Percentiles rank a stretch among this genome's conserved stretches.
These are phyloP conservation scores for Pichia nanzhaoensis DNA, from an alignment of 805 yeast genomes.

Conservation along the genomic window DNA sequence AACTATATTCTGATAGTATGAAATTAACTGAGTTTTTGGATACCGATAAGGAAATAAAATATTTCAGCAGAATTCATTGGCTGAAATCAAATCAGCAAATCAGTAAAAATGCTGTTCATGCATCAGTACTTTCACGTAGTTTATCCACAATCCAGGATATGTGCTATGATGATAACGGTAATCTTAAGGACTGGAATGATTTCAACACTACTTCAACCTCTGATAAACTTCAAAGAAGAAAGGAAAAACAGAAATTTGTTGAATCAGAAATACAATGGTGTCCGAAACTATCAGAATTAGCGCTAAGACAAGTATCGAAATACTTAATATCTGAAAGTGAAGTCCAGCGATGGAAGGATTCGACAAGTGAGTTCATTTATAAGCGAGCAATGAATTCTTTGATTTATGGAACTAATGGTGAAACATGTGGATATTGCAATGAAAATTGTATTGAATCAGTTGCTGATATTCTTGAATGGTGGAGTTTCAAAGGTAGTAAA, in stretches of 20 bases:
- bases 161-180: constrained; percentile 13
- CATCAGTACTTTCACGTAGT: constrained; percentile 25
- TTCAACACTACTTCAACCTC: neutral
- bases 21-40: neutral
- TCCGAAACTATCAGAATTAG: constrained; percentile 42
- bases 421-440: constrained; percentile 47
- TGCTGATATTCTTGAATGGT: constrained; percentile 60
- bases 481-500: constrained; percentile 50
- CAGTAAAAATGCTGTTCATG: constrained; percentile 17
- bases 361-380: constrained; percentile 41
- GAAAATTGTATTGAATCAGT: constrained; percentile 45
- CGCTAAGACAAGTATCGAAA: constrained; percentile 41
- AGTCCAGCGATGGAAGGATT: constrained; percentile 45
- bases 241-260: constrained; percentile 13
- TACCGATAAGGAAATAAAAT: constrained; percentile 16
- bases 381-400: constrained; percentile 43
- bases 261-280: constrained; percentile 23
- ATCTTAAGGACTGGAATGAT: constrained; percentile 7
- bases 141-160: constrained; percentile 29
- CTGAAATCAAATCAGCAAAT: constrained; percentile 21
- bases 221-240: neutral
- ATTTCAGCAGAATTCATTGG: constrained; percentile 27
- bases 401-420: constrained; percentile 44
- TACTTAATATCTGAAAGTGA: constrained; percentile 52
- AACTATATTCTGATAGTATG: neutral